Evolutionary conservation across 2,329 filamentous ascomycete species (phyloP).

Genomic region (Stagonosporopsis vannaccii): DNA sequence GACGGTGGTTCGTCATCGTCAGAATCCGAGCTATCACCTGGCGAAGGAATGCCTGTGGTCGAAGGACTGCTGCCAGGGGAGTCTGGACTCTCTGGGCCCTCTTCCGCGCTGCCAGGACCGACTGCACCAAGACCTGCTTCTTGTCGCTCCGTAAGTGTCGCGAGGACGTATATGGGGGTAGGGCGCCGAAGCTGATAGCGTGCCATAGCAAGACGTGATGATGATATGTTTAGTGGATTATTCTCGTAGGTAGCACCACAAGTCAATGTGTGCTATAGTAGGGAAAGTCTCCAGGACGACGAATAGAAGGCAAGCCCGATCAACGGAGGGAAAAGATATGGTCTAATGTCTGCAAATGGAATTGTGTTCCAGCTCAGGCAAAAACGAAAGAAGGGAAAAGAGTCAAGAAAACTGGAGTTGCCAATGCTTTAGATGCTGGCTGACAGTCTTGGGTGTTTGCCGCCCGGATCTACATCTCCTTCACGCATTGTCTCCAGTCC

Average conservation of each 20-base stretch:
- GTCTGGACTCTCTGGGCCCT: slow-evolving; percentile 34
- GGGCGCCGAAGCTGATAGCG: slow-evolving; percentile 39
- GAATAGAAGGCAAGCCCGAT: slow-evolving; percentile 37
- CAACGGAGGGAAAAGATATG: slow-evolving; percentile 39
- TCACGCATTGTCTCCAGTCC: slow-evolving; percentile 37
- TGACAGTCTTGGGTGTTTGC: slow-evolving; percentile 26
- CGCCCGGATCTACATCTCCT: slow-evolving; percentile 26
- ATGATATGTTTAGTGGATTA: slow-evolving; percentile 20
- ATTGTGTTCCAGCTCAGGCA: slow-evolving; percentile 26
- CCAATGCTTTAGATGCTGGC: slow-evolving; percentile 41
- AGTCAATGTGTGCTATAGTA: slow-evolving; percentile 8
- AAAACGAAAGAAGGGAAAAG: slow-evolving; percentile 26
- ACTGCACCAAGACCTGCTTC: slow-evolving; percentile 21
- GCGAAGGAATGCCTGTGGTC: slow-evolving; percentile 13
- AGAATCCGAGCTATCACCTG: slow-evolving; percentile 21
- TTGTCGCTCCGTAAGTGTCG: slow-evolving; percentile 30
- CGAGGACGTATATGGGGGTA: slow-evolving; percentile 32
- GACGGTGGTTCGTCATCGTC: slow-evolving; percentile 27
- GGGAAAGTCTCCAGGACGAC: slow-evolving; percentile 39
- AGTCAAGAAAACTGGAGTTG: slow-evolving; percentile 32
- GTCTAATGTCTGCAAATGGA: slow-evolving; percentile 26
- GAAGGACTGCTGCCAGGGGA: slow-evolving; percentile 31
- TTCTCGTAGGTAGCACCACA: slow-evolving; percentile 5
- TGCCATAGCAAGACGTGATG: slow-evolving; percentile 29
- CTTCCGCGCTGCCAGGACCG: slow-evolving; percentile 15